Conservation (phyloP, 2,329 filamentous ascomycete species). For the Beauveria australis region DNA sequence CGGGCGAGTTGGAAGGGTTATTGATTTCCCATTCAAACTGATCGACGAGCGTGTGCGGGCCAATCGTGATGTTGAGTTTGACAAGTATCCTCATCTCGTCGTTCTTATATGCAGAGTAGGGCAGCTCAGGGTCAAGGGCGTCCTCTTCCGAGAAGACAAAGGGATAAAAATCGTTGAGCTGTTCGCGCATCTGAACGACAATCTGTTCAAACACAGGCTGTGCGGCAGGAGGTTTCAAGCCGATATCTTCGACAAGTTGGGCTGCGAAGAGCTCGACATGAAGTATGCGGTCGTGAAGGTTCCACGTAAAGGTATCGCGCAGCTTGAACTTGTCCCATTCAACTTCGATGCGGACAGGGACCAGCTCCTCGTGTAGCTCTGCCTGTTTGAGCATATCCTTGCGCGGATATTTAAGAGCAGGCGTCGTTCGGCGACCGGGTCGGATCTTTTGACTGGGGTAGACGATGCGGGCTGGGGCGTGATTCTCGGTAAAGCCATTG, state of each 20-base stretch:
- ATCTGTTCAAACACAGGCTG: constrained; percentile 56
- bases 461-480: constrained; percentile 59
- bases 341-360: constrained; percentile 85
- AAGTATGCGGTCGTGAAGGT: constrained; percentile 83
- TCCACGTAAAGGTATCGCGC: constrained; percentile 97
- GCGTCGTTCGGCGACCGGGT: constrained; percentile 67
- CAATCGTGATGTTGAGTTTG: constrained; percentile 96
- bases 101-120: constrained; percentile 93
- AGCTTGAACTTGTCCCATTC: constrained; percentile 94
- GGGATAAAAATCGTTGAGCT: constrained; percentile 88
- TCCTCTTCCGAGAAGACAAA: constrained; percentile 87
- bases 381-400: constrained; percentile 80
- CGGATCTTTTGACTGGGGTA: constrained; percentile 73
- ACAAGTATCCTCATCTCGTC: constrained; percentile 96
- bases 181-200: constrained; percentile 69
- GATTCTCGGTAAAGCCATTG: constrained; percentile 72
- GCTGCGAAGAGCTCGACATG: constrained; percentile 75
- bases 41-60: constrained; percentile 85
- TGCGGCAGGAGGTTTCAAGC: constrained; percentile 62
- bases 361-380: constrained; percentile 83
- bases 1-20: constrained; percentile 84
- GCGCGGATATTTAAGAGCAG: constrained; percentile 63
- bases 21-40: constrained; percentile 99
- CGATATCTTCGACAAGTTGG: constrained; percentile 86
- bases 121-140: constrained; percentile 77